Conservation (phyloP, 1,284 basidiomycete species). For the Apiotrichum siamense region DNA sequence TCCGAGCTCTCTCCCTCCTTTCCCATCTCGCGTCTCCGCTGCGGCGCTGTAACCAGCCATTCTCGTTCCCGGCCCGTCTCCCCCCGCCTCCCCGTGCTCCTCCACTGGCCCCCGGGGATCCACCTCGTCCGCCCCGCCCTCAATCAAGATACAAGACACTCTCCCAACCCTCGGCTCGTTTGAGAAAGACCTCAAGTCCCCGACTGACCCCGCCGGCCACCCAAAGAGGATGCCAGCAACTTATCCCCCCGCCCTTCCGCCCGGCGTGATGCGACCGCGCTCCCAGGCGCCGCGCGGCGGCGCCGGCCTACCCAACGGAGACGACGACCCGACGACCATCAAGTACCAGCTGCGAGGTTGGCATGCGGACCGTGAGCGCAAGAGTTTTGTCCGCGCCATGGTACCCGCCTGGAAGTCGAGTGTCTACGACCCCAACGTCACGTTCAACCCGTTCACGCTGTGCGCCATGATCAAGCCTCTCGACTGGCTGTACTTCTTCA, state of each 20-base stretch:
- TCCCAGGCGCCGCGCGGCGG: not conserved
- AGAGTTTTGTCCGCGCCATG: slow-evolving; percentile 26
- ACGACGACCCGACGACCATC: slow-evolving; percentile 12
- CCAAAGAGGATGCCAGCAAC: not conserved
- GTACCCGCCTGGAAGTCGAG: slow-evolving; percentile 22
- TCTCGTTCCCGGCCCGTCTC: not conserved
- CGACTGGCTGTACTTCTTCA: slow-evolving; percentile 53
- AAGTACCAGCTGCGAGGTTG: slow-evolving; percentile 32
- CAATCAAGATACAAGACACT: too few relatives aligned
- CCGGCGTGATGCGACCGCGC: not conserved
- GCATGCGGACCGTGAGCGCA: slow-evolving; percentile 32
- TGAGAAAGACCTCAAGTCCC: not conserved
- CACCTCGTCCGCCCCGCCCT: not conserved
- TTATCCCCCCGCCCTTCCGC: not conserved
- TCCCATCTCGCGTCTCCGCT: too few relatives aligned
- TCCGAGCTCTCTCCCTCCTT: too few relatives aligned
- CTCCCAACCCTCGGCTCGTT: not conserved
- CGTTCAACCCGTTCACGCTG: slow-evolving; percentile 44
- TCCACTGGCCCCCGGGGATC: not conserved
- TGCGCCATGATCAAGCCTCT: slow-evolving; percentile 48
- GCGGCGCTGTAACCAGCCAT: too few relatives aligned
- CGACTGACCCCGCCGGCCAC: not conserved
- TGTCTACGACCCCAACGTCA: slow-evolving; percentile 9
- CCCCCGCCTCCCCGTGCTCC: not conserved
- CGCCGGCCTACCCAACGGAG: too few relatives aligned